phyloP scores from a whole-genome alignment of 1,284 basidiomycete genomes.

The Rhizopogon parksii region DNA sequence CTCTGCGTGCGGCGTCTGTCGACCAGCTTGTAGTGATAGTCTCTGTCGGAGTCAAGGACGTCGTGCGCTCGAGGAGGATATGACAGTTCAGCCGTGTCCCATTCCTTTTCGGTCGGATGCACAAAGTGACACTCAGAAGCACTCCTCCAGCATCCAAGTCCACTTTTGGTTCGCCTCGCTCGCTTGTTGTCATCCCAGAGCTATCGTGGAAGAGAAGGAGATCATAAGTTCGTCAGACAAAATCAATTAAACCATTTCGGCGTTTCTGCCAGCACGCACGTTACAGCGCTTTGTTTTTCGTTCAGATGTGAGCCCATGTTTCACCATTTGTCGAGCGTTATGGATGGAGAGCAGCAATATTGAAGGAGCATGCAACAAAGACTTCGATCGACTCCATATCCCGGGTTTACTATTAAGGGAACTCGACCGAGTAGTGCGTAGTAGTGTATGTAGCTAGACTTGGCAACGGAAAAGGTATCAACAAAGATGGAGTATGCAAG shows the following conservation, averaged over 20 bases:
- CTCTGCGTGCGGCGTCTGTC: neutral
- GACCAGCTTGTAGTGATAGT: slow-evolving; percentile 18
- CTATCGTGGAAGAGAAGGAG: slow-evolving; percentile 10
- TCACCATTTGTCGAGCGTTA: neutral
- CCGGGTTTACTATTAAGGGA: neutral
- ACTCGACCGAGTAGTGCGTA: neutral
- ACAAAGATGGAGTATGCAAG: neutral
- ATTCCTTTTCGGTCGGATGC: slow-evolving; percentile 24
- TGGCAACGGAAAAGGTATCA: neutral
- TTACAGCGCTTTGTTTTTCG: slow-evolving; percentile 24
- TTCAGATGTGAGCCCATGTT: neutral
- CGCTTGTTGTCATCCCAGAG: slow-evolving; percentile 24
- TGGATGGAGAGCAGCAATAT: too few relatives aligned
- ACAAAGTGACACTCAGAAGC: slow-evolving; percentile 20
- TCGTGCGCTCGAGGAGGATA: slow-evolving; percentile 16
- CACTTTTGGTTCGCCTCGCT: slow-evolving; percentile 18
- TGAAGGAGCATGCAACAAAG: neutral
- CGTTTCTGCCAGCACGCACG: slow-evolving; percentile 17
- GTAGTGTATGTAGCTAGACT: neutral
- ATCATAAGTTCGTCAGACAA: neutral
- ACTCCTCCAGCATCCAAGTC: slow-evolving; percentile 18
- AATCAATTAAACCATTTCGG: neutral
- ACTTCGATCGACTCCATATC: neutral
- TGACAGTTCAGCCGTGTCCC: slow-evolving; percentile 20
- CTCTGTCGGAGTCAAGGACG: slow-evolving; percentile 19